Conservation (phyloP, 805 yeast genomes). For the Spathaspora passalidarum region DNA sequence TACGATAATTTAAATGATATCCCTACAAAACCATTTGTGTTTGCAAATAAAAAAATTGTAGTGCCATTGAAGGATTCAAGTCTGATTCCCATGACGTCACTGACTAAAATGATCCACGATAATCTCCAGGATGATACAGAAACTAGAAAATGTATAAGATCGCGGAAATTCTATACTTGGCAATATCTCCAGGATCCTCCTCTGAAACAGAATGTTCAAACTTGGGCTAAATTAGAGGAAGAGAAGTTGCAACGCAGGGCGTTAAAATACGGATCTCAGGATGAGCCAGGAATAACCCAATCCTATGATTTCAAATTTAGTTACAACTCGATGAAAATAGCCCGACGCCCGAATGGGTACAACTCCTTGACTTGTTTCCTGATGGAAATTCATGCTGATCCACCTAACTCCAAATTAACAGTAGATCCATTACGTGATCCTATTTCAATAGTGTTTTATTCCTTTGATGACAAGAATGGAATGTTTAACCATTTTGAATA, state of each 20-base stretch:
- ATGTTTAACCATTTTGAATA: conserved; percentile 11
- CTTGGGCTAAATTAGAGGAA: conserved; percentile 27
- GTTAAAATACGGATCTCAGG: conserved; percentile 43
- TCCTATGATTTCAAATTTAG: conserved; percentile 38
- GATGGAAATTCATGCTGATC: conserved; percentile 64
- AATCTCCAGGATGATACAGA: neutral
- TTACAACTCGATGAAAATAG: conserved; percentile 28
- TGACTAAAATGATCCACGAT: conserved; percentile 1
- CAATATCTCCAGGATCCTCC: conserved; percentile 52
- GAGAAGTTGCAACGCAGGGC: conserved; percentile 11
- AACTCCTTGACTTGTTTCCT: conserved; percentile 54
- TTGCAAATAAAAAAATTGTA: conserved; percentile 63
- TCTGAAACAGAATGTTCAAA: conserved; percentile 28
- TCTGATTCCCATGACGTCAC: conserved; percentile 2
- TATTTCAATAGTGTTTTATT: conserved; percentile 62
- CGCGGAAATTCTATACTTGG: conserved; percentile 28
- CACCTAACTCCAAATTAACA: conserved; percentile 39
- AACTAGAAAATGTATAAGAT: neutral
- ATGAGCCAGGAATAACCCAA: conserved; percentile 45
- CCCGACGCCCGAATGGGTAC: conserved; percentile 37
- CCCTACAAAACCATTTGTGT: conserved; percentile 53
- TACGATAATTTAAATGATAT: conserved; percentile 54
- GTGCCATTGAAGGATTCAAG: conserved; percentile 26
- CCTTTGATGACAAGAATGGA: conserved; percentile 39
- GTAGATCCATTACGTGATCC: conserved; percentile 53